Evolutionary conservation across 2,329 filamentous ascomycete genomes (phyloP).

Genomic region (Atkinsonella hypoxylon): DNA sequence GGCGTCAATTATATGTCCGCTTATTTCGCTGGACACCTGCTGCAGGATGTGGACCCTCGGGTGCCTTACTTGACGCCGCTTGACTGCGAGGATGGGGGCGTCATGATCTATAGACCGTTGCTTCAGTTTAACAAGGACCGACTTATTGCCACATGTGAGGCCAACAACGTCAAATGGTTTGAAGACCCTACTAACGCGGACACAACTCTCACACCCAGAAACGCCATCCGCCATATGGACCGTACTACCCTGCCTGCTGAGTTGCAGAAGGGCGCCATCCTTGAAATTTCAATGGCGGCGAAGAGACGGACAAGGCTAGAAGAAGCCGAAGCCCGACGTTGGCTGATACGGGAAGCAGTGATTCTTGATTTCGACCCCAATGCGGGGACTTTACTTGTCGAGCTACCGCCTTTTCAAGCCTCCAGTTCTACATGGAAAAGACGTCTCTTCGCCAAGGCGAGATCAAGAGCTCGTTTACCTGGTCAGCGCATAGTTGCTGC

Average conservation of each 20-base stretch:
- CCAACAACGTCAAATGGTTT: conserved; percentile 60
- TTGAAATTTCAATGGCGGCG: conserved; percentile 45
- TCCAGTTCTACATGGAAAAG: conserved; percentile 1
- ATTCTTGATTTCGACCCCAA: conserved; percentile 35
- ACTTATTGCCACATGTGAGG: conserved; percentile 62
- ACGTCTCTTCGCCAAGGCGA: conserved; percentile 13
- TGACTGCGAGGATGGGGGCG: conserved; percentile 49
- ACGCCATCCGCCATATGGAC: conserved; percentile 61
- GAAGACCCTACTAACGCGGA: conserved; percentile 79
- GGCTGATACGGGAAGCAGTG: conserved; percentile 37
- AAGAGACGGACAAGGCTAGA: conserved; percentile 29
- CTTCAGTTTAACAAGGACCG: conserved; percentile 59
- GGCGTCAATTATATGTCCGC: conserved; percentile 13
- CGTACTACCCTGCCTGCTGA: conserved; percentile 54
- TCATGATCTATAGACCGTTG: conserved; percentile 57
- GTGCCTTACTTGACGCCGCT: conserved; percentile 23
- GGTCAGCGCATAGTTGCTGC: conserved; percentile 33
- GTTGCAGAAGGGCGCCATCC: conserved; percentile 51
- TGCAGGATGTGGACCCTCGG: conserved; percentile 9
- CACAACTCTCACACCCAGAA: conserved; percentile 63
- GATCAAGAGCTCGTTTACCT: conserved; percentile 15
- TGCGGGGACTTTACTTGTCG: conserved; percentile 33
- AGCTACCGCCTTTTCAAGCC: conserved; percentile 27
- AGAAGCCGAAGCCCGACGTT: conserved; percentile 39
- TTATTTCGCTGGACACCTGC: conserved; percentile 16